Conservation (phyloP, 2,329 filamentous ascomycete genomes). For the Colletotrichum sp. region DNA sequence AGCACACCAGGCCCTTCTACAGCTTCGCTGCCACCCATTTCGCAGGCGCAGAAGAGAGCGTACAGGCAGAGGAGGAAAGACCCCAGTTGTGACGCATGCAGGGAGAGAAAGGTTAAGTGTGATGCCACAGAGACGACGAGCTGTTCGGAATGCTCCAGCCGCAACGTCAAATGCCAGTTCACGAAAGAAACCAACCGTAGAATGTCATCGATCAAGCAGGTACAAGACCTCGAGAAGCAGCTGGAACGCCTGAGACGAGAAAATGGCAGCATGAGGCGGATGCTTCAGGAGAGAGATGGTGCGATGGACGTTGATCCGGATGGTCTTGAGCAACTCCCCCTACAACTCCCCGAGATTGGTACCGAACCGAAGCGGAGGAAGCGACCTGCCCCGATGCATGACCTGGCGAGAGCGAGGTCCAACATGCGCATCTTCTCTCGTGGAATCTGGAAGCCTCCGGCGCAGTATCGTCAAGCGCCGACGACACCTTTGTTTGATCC, state of each 20-base stretch:
- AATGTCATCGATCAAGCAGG: slow-evolving; percentile 99
- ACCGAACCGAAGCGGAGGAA: slow-evolving; percentile 69
- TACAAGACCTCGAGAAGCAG: slow-evolving; percentile 95
- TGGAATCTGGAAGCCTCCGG: slow-evolving; percentile 81
- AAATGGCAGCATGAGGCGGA: slow-evolving; percentile 74
- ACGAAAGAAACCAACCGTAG: slow-evolving; percentile 98
- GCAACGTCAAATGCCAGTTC: slow-evolving; percentile 97
- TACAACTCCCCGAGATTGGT: slow-evolving; percentile 69
- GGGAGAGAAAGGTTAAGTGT: slow-evolving; percentile 86
- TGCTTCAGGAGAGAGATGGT: slow-evolving; percentile 57
- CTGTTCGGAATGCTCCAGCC: slow-evolving; percentile 96
- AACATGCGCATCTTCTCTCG: slow-evolving; percentile 77
- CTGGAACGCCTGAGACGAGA: slow-evolving; percentile 81
- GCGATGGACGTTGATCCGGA: slow-evolving; percentile 56
- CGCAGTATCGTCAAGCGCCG: slow-evolving; percentile 64
- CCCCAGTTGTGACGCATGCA: slow-evolving; percentile 95
- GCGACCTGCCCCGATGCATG: slow-evolving; percentile 65
- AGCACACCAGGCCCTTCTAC: slow-evolving; percentile 56
- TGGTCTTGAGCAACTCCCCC: slow-evolving; percentile 50
- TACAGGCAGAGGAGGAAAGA: slow-evolving; percentile 96
- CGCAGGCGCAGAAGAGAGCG: slow-evolving; percentile 84
- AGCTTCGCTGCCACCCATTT: slow-evolving; percentile 36
- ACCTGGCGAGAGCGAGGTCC: slow-evolving; percentile 72
- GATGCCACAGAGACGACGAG: slow-evolving; percentile 96
- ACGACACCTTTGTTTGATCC: slow-evolving; percentile 51